These are phyloP conservation scores for Thamnidium elegans DNA, from an alignment of 192 early-diverging fungal genomes.

Conservation along the genomic window DNA sequence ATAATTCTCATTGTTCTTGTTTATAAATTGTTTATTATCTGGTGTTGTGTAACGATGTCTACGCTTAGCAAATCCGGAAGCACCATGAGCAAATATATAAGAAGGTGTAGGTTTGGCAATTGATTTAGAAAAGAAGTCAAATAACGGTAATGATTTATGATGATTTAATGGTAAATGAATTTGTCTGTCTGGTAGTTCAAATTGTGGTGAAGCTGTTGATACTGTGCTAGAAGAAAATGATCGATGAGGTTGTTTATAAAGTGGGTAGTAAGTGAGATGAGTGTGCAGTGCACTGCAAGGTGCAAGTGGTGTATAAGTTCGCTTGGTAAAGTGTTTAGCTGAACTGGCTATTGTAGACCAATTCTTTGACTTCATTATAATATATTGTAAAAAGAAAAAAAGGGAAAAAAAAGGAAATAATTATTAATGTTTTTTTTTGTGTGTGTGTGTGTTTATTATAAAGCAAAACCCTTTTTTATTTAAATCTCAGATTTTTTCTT, in stretches of 20 bases:
- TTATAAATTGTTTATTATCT: neutral
- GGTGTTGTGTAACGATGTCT: slow-evolving; percentile 26
- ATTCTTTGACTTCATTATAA: slow-evolving; percentile 9
- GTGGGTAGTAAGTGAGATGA: slow-evolving; percentile 1
- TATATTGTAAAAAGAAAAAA: no score
- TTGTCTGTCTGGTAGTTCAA: neutral
- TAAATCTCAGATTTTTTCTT: no score
- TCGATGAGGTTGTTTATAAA: slow-evolving; percentile 3
- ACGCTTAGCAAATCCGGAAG: slow-evolving; percentile 25
- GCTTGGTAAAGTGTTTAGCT: neutral
- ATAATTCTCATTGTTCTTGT: slow-evolving; percentile 47
- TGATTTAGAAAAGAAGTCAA: slow-evolving; percentile 15
- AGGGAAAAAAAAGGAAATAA: no score
- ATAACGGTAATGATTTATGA: neutral
- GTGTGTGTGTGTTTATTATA: no score
- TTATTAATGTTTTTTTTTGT: no score
- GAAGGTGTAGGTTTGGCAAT: slow-evolving; percentile 7
- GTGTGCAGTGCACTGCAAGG: neutral
- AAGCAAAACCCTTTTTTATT: no score
- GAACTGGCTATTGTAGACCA: slow-evolving; percentile 1
- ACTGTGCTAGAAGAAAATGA: neutral
- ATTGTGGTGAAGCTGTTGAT: no score
- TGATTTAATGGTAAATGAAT: neutral
- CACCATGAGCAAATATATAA: slow-evolving; percentile 26
- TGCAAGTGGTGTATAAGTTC: neutral